Conservation (phyloP, 129 eudicot species). For the Helianthus tuberosus region DNA sequence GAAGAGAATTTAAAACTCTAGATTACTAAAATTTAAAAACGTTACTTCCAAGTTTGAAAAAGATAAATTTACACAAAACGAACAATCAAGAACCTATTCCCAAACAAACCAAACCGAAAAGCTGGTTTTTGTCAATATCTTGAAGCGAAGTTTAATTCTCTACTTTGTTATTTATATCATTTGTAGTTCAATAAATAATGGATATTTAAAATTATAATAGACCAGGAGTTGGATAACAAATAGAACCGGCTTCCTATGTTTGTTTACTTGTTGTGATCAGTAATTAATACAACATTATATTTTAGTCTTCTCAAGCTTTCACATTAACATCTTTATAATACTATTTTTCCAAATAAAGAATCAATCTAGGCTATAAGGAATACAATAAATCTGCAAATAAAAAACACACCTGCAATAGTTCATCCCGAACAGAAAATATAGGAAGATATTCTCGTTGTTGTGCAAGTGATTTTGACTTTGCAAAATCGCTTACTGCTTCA, state of each 20-base stretch:
- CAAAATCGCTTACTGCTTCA: constrained; percentile 74
- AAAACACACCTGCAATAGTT: constrained; percentile 54
- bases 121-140: not conserved
- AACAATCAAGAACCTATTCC: constrained; percentile 2
- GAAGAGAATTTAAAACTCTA: not conserved
- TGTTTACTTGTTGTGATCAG: not conserved
- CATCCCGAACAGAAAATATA: constrained; percentile 67
- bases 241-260: not conserved
- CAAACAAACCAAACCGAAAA: not conserved
- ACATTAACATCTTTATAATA: not conserved
- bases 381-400: constrained; percentile 9
- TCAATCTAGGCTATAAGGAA: not conserved
- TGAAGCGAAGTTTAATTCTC: not conserved
- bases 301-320: not conserved
- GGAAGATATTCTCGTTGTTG: constrained; percentile 78
- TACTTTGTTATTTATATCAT: not conserved
- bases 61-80: not conserved
- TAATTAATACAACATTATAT: not conserved
- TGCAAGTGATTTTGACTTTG: constrained; percentile 58
- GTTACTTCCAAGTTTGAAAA: not conserved
- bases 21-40: not conserved
- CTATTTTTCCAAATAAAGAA: not conserved
- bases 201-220: not conserved
- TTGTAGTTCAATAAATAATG: too few species aligned
- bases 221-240: not conserved